Evolutionary conservation across 106 monocot species (phyloP).

Genomic region (Vanilla planifolia): DNA sequence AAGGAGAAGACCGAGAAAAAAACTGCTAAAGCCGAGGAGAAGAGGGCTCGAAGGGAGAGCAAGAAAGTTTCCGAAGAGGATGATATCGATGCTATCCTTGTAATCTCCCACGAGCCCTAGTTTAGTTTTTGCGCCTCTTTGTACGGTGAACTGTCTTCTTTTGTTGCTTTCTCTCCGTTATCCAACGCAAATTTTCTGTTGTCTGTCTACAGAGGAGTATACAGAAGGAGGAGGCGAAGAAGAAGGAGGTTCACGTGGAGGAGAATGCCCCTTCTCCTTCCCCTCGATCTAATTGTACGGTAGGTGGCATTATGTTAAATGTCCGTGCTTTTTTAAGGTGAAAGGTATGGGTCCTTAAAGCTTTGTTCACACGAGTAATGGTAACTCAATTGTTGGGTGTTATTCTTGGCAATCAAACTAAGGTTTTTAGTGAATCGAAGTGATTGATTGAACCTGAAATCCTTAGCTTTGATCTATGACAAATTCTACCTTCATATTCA

Average conservation of each 20-base stretch:
- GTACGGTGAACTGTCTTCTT: background rate
- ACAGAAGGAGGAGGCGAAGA: conserved; percentile 98
- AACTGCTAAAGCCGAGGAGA: conserved; percentile 93
- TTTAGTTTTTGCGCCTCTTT: background rate
- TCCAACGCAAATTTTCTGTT: background rate
- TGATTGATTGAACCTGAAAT: too few relatives aligned
- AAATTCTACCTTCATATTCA: too few relatives aligned
- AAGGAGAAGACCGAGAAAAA: conserved; percentile 99
- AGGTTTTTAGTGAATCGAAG: too few relatives aligned
- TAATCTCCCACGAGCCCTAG: conserved; percentile 12
- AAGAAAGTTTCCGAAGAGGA: conserved; percentile 90
- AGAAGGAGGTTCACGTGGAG: conserved; percentile 91
- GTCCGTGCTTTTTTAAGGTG: too few relatives aligned
- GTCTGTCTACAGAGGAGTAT: conserved; percentile 72
- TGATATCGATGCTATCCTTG: conserved; percentile 96
- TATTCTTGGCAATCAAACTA: too few relatives aligned
- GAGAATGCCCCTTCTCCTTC: conserved; percentile 92
- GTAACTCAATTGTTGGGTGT: too few relatives aligned
- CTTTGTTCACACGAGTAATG: too few relatives aligned
- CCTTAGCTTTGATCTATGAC: too few relatives aligned
- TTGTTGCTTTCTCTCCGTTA: background rate
- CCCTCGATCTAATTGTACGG: conserved; percentile 85
- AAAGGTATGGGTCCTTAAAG: too few relatives aligned
- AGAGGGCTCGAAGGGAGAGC: conserved; percentile 68
- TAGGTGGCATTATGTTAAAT: conserved; percentile 6